Evolutionary conservation across 1,284 basidiomycete genomes (phyloP).

Genomic region (Microbotryum silenes-acaulis): DNA sequence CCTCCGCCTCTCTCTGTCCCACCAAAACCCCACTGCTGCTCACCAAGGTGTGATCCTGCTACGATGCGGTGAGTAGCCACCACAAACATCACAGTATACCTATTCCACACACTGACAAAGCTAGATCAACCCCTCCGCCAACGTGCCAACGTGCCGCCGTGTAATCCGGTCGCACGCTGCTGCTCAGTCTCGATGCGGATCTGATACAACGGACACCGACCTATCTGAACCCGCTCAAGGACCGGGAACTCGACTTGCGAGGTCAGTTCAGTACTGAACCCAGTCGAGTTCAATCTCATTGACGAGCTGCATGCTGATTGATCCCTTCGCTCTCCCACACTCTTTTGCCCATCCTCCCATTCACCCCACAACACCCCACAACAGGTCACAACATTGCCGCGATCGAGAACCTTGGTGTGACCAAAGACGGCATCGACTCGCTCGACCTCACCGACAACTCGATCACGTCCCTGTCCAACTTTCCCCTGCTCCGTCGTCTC

Average conservation of each 20-base stretch:
- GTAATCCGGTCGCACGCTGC: neutral
- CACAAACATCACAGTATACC: no score
- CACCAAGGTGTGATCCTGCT: no score
- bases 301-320: neutral
- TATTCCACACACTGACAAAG: no score
- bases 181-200: slow-evolving; percentile 65
- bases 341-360: no score
- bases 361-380: no score
- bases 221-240: slow-evolving; percentile 79
- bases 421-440: slow-evolving; percentile 60
- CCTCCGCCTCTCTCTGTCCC: no score
- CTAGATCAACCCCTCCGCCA: neutral
- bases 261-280: slow-evolving; percentile 57
- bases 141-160: neutral
- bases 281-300: neutral
- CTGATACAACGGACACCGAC: slow-evolving; percentile 69
- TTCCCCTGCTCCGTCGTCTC: slow-evolving; percentile 72
- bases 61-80: no score
- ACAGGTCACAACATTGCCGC: slow-evolving; percentile 91
- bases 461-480: slow-evolving; percentile 75
- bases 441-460: slow-evolving; percentile 97
- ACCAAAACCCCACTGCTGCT: no score
- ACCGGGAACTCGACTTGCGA: slow-evolving; percentile 88
- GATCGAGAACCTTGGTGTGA: slow-evolving; percentile 98
- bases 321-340: neutral